Conservation (phyloP, 371 early-diverging fungal species). For the Mucor ambiguus region DNA sequence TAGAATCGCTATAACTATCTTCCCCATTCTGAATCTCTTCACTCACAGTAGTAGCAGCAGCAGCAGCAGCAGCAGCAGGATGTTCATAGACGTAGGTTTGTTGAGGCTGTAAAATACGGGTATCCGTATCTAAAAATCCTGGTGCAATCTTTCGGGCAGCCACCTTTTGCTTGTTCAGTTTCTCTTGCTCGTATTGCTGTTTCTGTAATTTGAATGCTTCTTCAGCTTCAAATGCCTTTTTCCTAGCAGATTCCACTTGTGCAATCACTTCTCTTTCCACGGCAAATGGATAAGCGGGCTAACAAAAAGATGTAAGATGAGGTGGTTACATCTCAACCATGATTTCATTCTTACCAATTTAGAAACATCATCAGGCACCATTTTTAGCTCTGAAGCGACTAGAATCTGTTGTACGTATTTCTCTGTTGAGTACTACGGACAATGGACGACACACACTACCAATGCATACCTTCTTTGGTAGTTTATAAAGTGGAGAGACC, state of each 20-base stretch:
- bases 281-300: conserved; percentile 42
- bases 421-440: background rate
- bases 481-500: conserved; percentile 52
- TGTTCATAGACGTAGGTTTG: conserved; percentile 40
- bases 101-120: conserved; percentile 51
- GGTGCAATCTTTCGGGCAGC: conserved; percentile 62
- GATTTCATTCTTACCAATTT: conserved; percentile 32
- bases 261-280: conserved; percentile 46
- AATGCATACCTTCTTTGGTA: conserved; percentile 48
- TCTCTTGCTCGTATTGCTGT: conserved; percentile 36
- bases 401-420: conserved; percentile 23
- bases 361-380: conserved; percentile 40
- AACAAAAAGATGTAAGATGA: background rate
- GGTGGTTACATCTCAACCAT: background rate
- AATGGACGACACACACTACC: background rate
- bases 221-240: conserved; percentile 26
- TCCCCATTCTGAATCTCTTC: background rate
- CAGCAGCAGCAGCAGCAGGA: background rate
- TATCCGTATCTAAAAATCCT: conserved; percentile 60
- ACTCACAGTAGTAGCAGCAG: background rate
- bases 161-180: conserved; percentile 42
- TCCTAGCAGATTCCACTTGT: conserved; percentile 31
- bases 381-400: conserved; percentile 36
- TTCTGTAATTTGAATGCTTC: conserved; percentile 14
- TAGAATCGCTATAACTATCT: background rate